Base-by-base conservation (phyloP, 139 green algal genomes). In the Chlorella sp. region DNA sequence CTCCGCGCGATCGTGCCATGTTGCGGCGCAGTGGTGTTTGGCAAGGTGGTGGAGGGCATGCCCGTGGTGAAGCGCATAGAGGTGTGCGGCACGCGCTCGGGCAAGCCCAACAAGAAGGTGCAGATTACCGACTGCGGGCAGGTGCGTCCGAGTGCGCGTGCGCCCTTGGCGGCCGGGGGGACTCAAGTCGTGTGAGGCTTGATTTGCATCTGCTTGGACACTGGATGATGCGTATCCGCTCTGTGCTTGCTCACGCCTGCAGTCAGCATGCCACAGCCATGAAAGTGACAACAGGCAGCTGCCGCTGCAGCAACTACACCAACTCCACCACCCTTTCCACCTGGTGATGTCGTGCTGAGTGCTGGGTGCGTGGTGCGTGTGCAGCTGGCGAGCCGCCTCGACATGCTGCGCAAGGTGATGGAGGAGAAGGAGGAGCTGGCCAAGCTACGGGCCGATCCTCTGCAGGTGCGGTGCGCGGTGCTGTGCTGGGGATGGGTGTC, bases 31-130 rank as follows among this genome's bases (percentile, higher is more conserved):
- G 90, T 96, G 1, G 90, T 97, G 22, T 97, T 97, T 85, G 92
- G 92, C 2, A 66, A 75, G 31, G 89, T 97, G n/a, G 72, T 87
- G 30, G 91, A 97, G 74, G 92, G 92, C 35, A 91, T 96, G 89
- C 62, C 77, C 0, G 75, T 93, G 30, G 85, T 95, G 23, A 87
- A 86, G 65, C 85, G 80, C 23, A 88, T 95, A 51, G 91, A 97
- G 71, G 69, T 82, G 23, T 62, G 77, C 27, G 92, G 92, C 31
- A 86, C 81, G 5, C 66, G 83, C 24, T 79, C 49, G n/a, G 91
- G 91, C 49, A 85, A 82, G 69, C 76, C 87, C 0, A 76, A 73
- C 17, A 70, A 86, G 5, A 73, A 70, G 0, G 76, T 91, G 1
- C 63, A 77, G 31, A 88, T 93, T 30, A 59, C 77, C 14, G 87